Evolutionary conservation across 805 yeast genomes (phyloP), one percentile per base, ranked within the genome.

Genomic region (Wickerhamomyces chaumierensis): DNA sequence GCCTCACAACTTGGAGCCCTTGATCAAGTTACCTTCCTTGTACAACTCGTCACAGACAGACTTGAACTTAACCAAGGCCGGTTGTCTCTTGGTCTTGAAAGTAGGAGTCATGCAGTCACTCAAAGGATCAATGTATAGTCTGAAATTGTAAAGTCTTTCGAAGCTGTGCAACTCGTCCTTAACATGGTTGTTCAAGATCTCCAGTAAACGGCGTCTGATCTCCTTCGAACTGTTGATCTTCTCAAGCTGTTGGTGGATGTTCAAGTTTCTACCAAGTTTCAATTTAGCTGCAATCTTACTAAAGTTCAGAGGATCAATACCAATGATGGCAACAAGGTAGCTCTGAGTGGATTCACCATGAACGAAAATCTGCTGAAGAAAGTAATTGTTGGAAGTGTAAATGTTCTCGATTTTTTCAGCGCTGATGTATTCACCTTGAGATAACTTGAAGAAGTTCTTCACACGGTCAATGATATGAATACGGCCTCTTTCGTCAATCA

Each of bases 341-440:
- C 67, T 64, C n/a, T 72, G 61, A 33, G 68, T 58, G 5, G 83
- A 67, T 53, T 79, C 79, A 31, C 90, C 90, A 49, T 77, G 78
- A 5, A 69, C 73, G 50, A 67, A 78, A 13, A 73, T 49, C 56
- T 79, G 86, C 4, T 68, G 52, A 15, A 75, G 51, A 21, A 64
- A 55, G 2, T 81, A 68, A 47, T 71, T 68, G 20, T 65, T 60
- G 0, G 81, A 65, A 28, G 75, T 54, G 54, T 81, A 80, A 14
- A 62, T 58, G 49, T 76, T 78, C 52, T 81, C 90, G 47, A 81
- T 73, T 56, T 73, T 78, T 51, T 81, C 92, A 16, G 86, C 83
- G 1, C 86, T 81, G 39, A 81, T 71, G 56, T 81, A 81, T 58
- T 74, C 79, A 36, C 80, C 80, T 52, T 74, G 80, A 3, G 78